Percentiles rank a stretch among this genome's conserved stretches.
Evolutionary conservation across 2,329 filamentous ascomycete genomes (phyloP).

Genomic region (Rutstroemia sp.): DNA sequence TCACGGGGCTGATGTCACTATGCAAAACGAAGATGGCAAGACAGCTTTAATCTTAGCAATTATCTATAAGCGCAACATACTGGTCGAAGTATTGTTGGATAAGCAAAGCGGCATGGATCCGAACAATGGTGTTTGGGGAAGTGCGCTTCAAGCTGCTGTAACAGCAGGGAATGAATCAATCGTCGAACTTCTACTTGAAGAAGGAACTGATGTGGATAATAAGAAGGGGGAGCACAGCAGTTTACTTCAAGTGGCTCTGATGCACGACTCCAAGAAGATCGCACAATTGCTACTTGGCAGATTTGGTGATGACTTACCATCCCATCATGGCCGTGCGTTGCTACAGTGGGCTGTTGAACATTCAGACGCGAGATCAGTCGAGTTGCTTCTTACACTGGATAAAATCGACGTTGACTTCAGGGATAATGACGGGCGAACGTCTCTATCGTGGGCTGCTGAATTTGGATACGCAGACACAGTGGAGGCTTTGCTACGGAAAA

Average conservation of each 20-base stretch:
- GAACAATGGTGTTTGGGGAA: not conserved
- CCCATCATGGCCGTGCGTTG: no score
- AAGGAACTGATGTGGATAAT: not conserved
- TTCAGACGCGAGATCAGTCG: no score
- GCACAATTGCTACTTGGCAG: no score
- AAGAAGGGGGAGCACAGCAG: not conserved
- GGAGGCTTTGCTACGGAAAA: conserved; percentile 10
- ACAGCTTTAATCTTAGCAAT: not conserved
- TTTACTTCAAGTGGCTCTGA: not conserved
- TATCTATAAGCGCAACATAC: not conserved
- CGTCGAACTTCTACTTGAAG: not conserved
- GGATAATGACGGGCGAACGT: not conserved
- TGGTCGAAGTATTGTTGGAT: not conserved
- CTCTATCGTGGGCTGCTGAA: conserved; percentile 3
- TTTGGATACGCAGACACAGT: conserved; percentile 9
- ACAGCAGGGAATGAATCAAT: not conserved
- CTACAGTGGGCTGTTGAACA: no score
- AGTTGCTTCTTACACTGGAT: no score
- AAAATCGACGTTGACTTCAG: no score
- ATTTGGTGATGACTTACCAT: no score
- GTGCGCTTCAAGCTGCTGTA: conserved; percentile 2
- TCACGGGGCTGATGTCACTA: not conserved
- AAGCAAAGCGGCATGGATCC: no score
- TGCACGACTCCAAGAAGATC: no score
- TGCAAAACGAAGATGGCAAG: not conserved